Evolutionary conservation across 805 yeast genomes (phyloP), one percentile per base, ranked within the genome.

Genomic region (Kodamaea fukazawae): DNA sequence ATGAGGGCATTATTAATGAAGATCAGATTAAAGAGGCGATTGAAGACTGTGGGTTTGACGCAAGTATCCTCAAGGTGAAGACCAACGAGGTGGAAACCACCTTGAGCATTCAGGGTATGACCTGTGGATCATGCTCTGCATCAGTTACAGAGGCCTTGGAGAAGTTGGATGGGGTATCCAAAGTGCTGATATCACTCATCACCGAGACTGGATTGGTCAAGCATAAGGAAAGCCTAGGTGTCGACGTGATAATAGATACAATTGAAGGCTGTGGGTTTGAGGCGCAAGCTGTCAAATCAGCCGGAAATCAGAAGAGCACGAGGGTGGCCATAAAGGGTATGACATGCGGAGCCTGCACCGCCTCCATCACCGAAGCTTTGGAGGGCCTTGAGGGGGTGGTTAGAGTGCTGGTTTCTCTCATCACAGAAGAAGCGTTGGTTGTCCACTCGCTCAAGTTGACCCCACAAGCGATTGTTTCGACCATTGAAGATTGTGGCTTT

Each of bases 101-200:
- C 10, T 13, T 40, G 17, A 20, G n/a, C 16, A 65, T 83, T 1
- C 59, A 65, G 11, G 97, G 97, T 2, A 91, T 90, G 97, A 90
- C 98, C 2, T 91, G 97, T 55, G 83, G 93, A 2, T 76, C 95
- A 1, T 91, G 98, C 57, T 74, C 85, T 0, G 71, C 82, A 2
- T 67, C 93, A 0, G 77, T 91, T 14, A 76, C 81, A 0, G 61
- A 64, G 17, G 81, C 81, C 1, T 53, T 87, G 18, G 62, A 69
- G 40, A 54, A 54, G 0, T 40, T 77, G 7, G 61, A 65, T 0
- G 85, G 84, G 1, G 84, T 87, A 2, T 34, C 51, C 1, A 53
- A 60, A 4, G 86, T 73, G 0, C 70, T 74, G 2, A 86, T 90
- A 1, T 84, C 96, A 1, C 70, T 87, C 22, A 63, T 86, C 3